Base-by-base conservation (phyloP, 2,329 filamentous ascomycete species). In the Fusarium ramigenum region DNA sequence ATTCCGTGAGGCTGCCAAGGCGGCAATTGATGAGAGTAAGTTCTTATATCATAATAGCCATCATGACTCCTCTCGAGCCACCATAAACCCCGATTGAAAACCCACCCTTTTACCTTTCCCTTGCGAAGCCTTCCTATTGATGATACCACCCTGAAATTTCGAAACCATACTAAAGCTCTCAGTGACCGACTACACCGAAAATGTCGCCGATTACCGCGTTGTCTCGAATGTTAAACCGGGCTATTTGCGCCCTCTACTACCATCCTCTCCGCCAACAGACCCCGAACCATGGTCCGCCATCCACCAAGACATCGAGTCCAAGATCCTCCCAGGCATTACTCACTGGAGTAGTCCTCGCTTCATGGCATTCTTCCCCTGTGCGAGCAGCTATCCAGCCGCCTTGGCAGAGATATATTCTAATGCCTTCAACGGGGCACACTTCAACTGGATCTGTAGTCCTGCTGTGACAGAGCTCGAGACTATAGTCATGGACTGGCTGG, bases 381-480 rank as follows among this genome's bases (percentile, higher is more conserved):
- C 90, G 30, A 91, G 92, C 60, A 93, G 92, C 40, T 98, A 92
- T 80, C 95, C 96, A 1, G 90, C 91, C 34, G 96, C 97, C 81
- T 88, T 98, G 16, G 96, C 94, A 25, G 96, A 98, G 83, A 91
- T 98, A 85, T 98, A 97, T 86, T 94, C 91, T 47, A 92, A 93
- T 9, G 93, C 94, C 11, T 95, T 98, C 83, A 96, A 91, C 18
- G 93, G 93, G 21, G 94, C 96, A 2, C 94, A 94, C 43, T 98
- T 98, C 87, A 98, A 98, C 83, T 98, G 96, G 96, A 91, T 98
- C 73, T 98, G 96, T 83, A 95, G 92, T 10, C 96, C 96, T 2
- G 95, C 93, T 11, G 92, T 96, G 23, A 98, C 96, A 0, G 96
- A 98, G 84, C 88, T 98, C 53, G 96, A 98, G 86, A 97, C 95